A percentile compares a stretch with the other conserved stretches of the same genome.
Evolutionary conservation across 2,329 filamentous ascomycete species (phyloP).

Genomic region (Aspergillus ibericus): DNA sequence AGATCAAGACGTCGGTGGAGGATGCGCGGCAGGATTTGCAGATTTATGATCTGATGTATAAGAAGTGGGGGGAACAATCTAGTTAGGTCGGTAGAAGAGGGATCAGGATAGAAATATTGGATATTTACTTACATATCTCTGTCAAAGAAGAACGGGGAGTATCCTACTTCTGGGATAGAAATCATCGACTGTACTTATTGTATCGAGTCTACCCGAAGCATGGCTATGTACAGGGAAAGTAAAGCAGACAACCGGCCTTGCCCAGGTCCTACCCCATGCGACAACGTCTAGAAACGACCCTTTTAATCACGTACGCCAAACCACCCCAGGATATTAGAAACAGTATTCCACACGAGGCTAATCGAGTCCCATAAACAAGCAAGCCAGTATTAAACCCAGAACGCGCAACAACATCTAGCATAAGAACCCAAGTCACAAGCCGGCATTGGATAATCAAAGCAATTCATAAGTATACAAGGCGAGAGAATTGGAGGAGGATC

Average conservation of each 20-base stretch:
- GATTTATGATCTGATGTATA: constrained; percentile 34
- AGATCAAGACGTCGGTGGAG: constrained; percentile 40
- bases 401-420: background rate
- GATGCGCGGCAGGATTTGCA: constrained; percentile 46
- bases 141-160: too few relatives aligned
- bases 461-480: background rate
- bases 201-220: background rate
- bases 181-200: background rate
- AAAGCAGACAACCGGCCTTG: background rate
- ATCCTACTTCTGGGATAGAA: too few relatives aligned
- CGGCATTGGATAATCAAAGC: background rate
- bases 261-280: background rate
- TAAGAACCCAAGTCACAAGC: background rate
- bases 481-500: background rate
- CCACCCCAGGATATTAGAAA: constrained; percentile 1
- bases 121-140: too few relatives aligned
- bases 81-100: too few relatives aligned
- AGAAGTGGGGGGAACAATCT: background rate
- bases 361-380: background rate
- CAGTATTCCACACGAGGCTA: background rate
- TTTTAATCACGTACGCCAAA: constrained; percentile 1
- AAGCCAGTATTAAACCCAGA: background rate
- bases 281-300: background rate
- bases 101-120: too few relatives aligned
- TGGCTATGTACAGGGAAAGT: background rate